phyloP scores from a whole-genome alignment of 129 eudicot genomes.

The Gnaphalium uliginosum region DNA sequence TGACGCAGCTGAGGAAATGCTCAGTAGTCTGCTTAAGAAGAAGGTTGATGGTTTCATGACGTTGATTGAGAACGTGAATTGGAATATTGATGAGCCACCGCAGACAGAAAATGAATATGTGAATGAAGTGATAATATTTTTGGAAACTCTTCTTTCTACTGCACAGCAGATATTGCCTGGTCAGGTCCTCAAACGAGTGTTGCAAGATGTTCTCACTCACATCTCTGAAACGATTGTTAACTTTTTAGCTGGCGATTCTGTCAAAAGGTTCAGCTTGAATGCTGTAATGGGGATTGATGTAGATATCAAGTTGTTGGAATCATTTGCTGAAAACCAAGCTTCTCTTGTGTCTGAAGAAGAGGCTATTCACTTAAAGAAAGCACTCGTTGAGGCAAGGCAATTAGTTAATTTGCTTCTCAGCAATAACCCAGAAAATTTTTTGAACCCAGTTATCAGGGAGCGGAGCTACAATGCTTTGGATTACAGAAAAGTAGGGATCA shows the following conservation, averaged over 20 bases:
- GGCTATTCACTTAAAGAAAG: slow-evolving; percentile 62
- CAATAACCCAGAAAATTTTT: slow-evolving; percentile 87
- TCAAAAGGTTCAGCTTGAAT: slow-evolving; percentile 79
- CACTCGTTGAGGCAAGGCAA: slow-evolving; percentile 85
- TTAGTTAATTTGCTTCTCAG: slow-evolving; percentile 82
- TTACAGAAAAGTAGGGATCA: slow-evolving; percentile 76
- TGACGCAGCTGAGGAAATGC: slow-evolving; percentile 90
- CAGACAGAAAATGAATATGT: slow-evolving; percentile 89
- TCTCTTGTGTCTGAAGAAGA: slow-evolving; percentile 71
- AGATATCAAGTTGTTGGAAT: slow-evolving; percentile 75
- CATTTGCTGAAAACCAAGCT: slow-evolving; percentile 94
- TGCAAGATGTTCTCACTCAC: slow-evolving; percentile 86
- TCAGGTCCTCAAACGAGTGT: slow-evolving; percentile 79
- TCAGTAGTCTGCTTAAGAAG: slow-evolving; percentile 83
- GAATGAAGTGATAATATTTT: slow-evolving; percentile 87
- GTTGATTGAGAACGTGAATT: slow-evolving; percentile 86
- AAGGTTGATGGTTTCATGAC: slow-evolving; percentile 91
- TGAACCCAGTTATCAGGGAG: slow-evolving; percentile 96
- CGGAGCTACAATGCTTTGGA: slow-evolving; percentile 87
- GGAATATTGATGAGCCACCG: slow-evolving; percentile 91
- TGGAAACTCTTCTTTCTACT: slow-evolving; percentile 89
- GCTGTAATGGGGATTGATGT: slow-evolving; percentile 91
- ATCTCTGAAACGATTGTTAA: slow-evolving; percentile 81
- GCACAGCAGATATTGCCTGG: slow-evolving; percentile 93
- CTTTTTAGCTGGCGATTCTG: slow-evolving; percentile 78